Evolutionary conservation across 1,284 basidiomycete species (phyloP).

Genomic region (Marasmius oreades): DNA sequence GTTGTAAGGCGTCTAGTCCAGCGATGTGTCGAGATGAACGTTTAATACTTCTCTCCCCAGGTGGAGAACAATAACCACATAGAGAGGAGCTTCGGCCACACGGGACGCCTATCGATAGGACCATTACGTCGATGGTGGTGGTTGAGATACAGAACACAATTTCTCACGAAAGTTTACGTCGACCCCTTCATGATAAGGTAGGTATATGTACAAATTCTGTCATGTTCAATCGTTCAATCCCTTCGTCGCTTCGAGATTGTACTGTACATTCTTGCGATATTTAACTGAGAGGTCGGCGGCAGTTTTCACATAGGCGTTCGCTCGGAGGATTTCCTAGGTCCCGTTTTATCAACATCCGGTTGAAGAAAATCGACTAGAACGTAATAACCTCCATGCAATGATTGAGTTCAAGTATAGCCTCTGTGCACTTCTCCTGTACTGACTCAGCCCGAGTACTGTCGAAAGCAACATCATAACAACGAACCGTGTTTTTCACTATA

Average conservation of each 20-base stretch:
- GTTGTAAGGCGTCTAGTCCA: slow-evolving; percentile 30
- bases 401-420: slow-evolving; percentile 78
- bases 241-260: slow-evolving; percentile 73
- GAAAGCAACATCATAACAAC: slow-evolving; percentile 25
- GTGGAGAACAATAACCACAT: slow-evolving; percentile 45
- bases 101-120: slow-evolving; percentile 33
- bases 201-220: no score
- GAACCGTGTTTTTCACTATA: slow-evolving; percentile 85
- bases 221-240: slow-evolving; percentile 11
- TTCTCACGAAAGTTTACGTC: no score
- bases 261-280: slow-evolving; percentile 83
- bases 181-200: no score
- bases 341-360: background rate
- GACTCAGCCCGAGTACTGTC: background rate
- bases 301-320: slow-evolving; percentile 68
- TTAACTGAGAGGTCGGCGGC: slow-evolving; percentile 78
- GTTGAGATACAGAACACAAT: no score
- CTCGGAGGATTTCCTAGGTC: slow-evolving; percentile 63
- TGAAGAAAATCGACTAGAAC: background rate
- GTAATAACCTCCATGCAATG: slow-evolving; percentile 66
- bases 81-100: slow-evolving; percentile 26
- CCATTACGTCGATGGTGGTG: slow-evolving; percentile 16
- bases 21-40: slow-evolving; percentile 32
- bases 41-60: slow-evolving; percentile 30
- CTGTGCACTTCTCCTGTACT: slow-evolving; percentile 72